Evolutionary conservation across 768 basidiomycete species (phyloP).

Genomic region (Plicaturopsis crispa): DNA sequence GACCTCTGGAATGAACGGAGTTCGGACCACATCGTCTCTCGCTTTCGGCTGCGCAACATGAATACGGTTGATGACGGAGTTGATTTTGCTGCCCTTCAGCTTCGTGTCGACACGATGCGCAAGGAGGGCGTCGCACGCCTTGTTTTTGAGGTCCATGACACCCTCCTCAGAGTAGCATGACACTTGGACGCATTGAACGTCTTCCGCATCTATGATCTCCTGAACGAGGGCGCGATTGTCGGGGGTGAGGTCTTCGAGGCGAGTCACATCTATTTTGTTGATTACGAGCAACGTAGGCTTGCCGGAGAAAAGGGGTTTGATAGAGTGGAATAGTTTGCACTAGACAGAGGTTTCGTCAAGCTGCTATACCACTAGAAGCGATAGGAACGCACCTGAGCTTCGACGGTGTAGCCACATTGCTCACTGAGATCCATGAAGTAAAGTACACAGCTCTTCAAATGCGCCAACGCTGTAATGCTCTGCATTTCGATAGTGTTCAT

Average conservation of each 20-base stretch:
- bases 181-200: conserved; percentile 71
- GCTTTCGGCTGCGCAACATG: conserved; percentile 91
- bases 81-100: conserved; percentile 89
- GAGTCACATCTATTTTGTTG: conserved; percentile 95
- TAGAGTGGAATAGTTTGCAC: conserved; percentile 99
- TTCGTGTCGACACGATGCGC: conserved; percentile 93
- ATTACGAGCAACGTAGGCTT: conserved; percentile 93
- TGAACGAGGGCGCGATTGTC: conserved; percentile 78
- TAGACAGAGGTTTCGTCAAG: conserved; percentile 21
- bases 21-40: conserved; percentile 82
- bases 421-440: conserved; percentile 99
- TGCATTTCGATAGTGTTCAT: conserved; percentile 99
- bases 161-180: conserved; percentile 97
- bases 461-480: conserved; percentile 95
- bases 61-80: conserved; percentile 88
- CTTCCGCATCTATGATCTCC: conserved; percentile 73
- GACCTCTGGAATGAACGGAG: conserved; percentile 83
- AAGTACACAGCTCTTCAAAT: conserved; percentile 87
- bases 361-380: conserved; percentile 1
- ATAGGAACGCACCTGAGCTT: conserved; percentile 70
- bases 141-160: conserved; percentile 94
- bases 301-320: conserved; percentile 92
- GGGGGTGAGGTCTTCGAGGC: conserved; percentile 74
- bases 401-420: conserved; percentile 96
- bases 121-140: conserved; percentile 90